phyloP scores from a whole-genome alignment of 2,329 filamentous ascomycete genomes.

The Sarocladium strictum region DNA sequence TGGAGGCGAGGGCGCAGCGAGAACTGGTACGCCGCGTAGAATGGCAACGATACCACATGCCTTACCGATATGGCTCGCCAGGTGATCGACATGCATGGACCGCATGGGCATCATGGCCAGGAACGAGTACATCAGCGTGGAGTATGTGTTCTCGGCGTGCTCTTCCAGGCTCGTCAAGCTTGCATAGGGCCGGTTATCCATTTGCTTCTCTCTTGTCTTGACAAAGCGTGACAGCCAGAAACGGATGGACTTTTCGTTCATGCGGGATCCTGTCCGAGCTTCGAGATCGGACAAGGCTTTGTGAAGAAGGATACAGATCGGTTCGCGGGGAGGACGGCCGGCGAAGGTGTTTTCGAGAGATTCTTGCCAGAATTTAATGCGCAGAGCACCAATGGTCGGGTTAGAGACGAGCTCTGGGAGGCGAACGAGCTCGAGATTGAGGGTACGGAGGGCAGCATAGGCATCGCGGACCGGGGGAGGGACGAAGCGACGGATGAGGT shows the following conservation, averaged over 20 bases:
- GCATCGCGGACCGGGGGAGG: conserved; percentile 68
- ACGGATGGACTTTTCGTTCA: conserved; percentile 48
- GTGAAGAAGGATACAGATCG: conserved; percentile 78
- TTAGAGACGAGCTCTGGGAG: conserved; percentile 88
- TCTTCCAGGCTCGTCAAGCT: conserved; percentile 69
- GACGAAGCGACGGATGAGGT: conserved; percentile 79
- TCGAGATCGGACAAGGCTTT: conserved; percentile 62
- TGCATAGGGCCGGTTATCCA: conserved; percentile 77
- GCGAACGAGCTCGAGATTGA: conserved; percentile 87
- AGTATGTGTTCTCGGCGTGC: conserved; percentile 93
- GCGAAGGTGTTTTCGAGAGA: conserved; percentile 72
- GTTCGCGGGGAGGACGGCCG: conserved; percentile 78
- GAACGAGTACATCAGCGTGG: conserved; percentile 83
- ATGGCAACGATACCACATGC: conserved; percentile 83
- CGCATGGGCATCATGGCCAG: conserved; percentile 72
- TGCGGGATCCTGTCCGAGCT: conserved; percentile 30
- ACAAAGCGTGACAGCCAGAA: conserved; percentile 75
- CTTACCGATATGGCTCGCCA: conserved; percentile 93
- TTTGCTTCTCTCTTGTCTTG: conserved; percentile 71
- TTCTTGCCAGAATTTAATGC: conserved; percentile 94
- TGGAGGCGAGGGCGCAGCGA: conserved; percentile 65
- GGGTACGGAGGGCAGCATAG: conserved; percentile 83
- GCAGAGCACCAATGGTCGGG: conserved; percentile 78
- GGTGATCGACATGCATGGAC: conserved; percentile 81
- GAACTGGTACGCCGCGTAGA: conserved; percentile 77